These are phyloP conservation scores for Xylaria hypoxylon DNA, from an alignment of 2,329 filamentous ascomycete genomes.

Conservation along the genomic window DNA sequence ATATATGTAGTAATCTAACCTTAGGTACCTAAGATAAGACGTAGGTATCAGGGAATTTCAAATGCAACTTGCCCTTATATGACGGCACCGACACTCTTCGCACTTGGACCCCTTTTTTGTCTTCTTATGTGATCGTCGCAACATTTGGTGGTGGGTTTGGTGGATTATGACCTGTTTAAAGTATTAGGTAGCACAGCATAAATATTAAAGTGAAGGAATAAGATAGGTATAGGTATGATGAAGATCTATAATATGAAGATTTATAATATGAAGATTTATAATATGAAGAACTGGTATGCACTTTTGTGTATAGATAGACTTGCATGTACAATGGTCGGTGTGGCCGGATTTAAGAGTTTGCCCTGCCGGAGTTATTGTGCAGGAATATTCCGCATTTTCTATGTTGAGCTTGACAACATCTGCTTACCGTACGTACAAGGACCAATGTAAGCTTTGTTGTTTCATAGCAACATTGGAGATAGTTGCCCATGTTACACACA, in stretches of 20 bases:
- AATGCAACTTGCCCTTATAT: conserved; percentile 38
- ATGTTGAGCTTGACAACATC: too few species aligned
- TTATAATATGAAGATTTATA: too few species aligned
- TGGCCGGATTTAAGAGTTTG: conserved; percentile 15
- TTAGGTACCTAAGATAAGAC: too few species aligned
- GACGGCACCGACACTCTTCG: conserved; percentile 35
- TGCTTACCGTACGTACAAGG: too few species aligned
- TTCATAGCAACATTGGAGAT: too few species aligned
- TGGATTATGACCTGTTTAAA: background rate
- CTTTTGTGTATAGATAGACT: too few species aligned
- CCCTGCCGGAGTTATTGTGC: conserved; percentile 4
- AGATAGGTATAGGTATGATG: too few species aligned
- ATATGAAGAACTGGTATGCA: background rate
- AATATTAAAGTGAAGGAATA: background rate
- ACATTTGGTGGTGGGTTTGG: conserved; percentile 20
- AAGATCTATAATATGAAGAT: too few species aligned
- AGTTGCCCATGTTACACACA: too few species aligned
- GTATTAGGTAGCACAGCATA: background rate
- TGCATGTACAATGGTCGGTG: background rate
- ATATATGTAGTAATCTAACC: background rate
- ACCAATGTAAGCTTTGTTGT: too few species aligned
- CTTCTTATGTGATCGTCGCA: conserved; percentile 36
- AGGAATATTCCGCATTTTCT: too few species aligned
- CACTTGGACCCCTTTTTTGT: conserved; percentile 37
- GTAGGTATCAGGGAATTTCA: background rate